Conservation (phyloP, 108 stramenopile genomes). For the Tribonema minus region DNA sequence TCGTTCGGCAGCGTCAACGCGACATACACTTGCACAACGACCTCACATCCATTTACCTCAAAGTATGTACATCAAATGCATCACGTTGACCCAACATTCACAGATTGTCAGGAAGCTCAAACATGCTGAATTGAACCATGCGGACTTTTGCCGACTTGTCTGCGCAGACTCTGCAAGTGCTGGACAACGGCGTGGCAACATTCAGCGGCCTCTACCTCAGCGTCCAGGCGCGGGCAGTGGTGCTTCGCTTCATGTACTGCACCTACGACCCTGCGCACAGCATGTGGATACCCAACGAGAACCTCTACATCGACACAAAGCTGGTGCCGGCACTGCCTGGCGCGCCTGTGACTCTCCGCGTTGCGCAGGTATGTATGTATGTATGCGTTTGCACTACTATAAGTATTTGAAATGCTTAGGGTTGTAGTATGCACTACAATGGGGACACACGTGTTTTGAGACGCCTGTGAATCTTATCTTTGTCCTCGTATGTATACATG, state of each 20-base stretch:
- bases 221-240: background rate
- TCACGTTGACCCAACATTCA: no score
- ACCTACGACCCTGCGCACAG: background rate
- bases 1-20: background rate
- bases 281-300: background rate
- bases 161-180: background rate
- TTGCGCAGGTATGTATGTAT: background rate
- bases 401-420: no score
- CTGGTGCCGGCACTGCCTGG: background rate
- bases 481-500: no score
- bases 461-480: no score
- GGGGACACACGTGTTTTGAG: no score
- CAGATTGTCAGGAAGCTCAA: background rate
- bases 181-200: background rate
- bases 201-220: background rate
- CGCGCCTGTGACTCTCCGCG: background rate
- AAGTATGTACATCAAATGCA: no score
- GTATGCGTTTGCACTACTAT: no score
- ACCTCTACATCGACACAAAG: background rate
- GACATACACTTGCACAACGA: no score
- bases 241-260: background rate
- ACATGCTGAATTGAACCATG: background rate
- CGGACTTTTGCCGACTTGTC: no score
- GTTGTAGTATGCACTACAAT: no score
- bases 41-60: no score